Evolutionary conservation across 2,329 filamentous ascomycete species (phyloP), one percentile per base, ranked within the genome.

Genomic region (Neofusicoccum umdonicola): DNA sequence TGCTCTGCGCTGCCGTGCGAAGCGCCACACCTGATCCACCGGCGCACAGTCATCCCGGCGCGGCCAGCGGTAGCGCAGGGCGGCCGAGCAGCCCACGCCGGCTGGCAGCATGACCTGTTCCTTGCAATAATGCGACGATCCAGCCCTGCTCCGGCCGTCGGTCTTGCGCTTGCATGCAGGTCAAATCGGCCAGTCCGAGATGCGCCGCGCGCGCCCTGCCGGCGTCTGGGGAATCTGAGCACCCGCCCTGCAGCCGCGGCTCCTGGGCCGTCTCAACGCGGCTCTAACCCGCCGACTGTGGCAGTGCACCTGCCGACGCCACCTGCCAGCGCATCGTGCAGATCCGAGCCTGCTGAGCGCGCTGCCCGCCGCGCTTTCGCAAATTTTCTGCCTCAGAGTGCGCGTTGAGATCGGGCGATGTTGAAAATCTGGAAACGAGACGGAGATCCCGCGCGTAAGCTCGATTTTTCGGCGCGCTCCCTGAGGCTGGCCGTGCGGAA

Each of bases 1-100:
- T 47, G 56, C 31, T 60, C 47, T 42, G 17, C 35, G 41, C 41
- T 58, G 54, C 54, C 54, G 54, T 58, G 39, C 44, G 56, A 60
- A 60, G 56, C 56, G 56, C 56, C 56, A 60, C 56, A 47, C 56
- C 41, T 60, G 56, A 60, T 60, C 56, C 56, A 60, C 56, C 56
- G 56, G 56, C 56, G 56, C 56, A 60, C 56, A 60, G 56, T 60
- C 56, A 60, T 60, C 42, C 31, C 56, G n/a, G 50, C 50, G 50
- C 45, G 17, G 45, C 45, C 45, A 48, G 52, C 52, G n/a, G 52
- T 60, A 60, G 56, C 56, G 56, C 56, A 60, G 27, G 22, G n/a
- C 52, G 34, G 52, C 52, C 39, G 52, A 31, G 52, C 17, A 12
- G 31, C 52, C 52, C 44, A 34, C 51, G 47, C 4, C 47, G 4